Percentiles rank a stretch among this genome's conserved stretches.
phyloP scores from a whole-genome alignment of 2,329 filamentous ascomycete genomes.

The Aspergillus ruber region DNA sequence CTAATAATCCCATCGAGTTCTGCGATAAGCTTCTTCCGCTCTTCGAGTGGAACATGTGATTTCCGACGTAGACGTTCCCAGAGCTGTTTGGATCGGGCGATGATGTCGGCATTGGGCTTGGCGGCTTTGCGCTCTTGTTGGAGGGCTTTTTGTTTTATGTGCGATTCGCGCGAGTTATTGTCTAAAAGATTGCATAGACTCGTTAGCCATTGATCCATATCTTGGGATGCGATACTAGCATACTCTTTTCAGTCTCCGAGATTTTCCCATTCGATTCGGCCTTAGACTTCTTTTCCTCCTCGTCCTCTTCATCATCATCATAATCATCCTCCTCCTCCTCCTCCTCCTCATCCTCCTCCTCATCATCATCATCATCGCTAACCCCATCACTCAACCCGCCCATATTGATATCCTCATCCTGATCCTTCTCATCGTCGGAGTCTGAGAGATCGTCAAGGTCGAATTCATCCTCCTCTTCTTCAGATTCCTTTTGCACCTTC shows the following conservation, averaged over 20 bases:
- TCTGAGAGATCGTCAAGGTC: conserved; percentile 49
- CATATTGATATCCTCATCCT: conserved; percentile 25
- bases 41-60: conserved; percentile 83
- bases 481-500: conserved; percentile 34
- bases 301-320: conserved; percentile 18
- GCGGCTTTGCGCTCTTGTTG: conserved; percentile 82
- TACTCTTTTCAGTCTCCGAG: conserved; percentile 21
- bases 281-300: conserved; percentile 13
- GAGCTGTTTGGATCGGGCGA: conserved; percentile 86
- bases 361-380: conserved; percentile 46
- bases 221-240: conserved; percentile 3
- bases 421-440: conserved; percentile 33
- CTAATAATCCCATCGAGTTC: conserved; percentile 91
- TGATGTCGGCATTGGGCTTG: conserved; percentile 86
- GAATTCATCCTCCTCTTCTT: conserved; percentile 47
- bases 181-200: conserved; percentile 34
- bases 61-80: conserved; percentile 93
- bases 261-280: conserved; percentile 8
- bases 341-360: conserved; percentile 18
- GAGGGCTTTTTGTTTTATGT: conserved; percentile 86
- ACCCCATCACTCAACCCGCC: conserved; percentile 45
- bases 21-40: conserved; percentile 76
- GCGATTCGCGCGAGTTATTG: conserved; percentile 74
- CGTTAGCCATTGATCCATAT: not conserved
- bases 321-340: conserved; percentile 30